Evolutionary conservation across 73 alveolate species (phyloP), one percentile per base, ranked within the genome.

Genomic region (Paramecium sexaurelia): DNA sequence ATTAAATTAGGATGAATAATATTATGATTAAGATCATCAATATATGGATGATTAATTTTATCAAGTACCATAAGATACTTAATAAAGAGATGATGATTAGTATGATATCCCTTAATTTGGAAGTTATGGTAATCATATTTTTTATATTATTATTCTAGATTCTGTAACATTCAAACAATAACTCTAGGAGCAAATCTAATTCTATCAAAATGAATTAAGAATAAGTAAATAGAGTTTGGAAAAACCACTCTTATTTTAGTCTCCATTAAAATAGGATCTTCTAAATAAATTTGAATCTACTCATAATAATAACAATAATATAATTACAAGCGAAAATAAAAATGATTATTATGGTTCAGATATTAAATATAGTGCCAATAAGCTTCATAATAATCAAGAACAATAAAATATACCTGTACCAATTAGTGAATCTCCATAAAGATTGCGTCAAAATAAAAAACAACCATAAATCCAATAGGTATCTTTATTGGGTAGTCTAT

Each of bases 41-140:
- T 29, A 32, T 61, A 61, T 26, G 20, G 27, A 61, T 17, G 29
- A 51, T 51, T 51, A 51, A 51, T 51, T 51, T 5, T 51, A 51
- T 51, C 13, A 51, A 51, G 7, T 20, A n/a, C 67, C 67, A n/a
- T 17, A 51, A 19, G 67, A 51, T 51, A 51, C 67, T 2, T 9
- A 61, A 29, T 29, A 29, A 29, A 61, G 43, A 29, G 83, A 61
- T 61, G 41, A 61, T 29, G 83, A 29, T 61, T 9, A 61, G 11
- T 26, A 61, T 19, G 83, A 61, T 61, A 61, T 61, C 22, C 83
- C 83, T 6, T 61, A 61, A 61, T 61, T 61, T 61, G 83, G 83
- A 61, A 61, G 83, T 29, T 61, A 29, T 61, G 83, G 83, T 61
- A 61, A 61, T 26, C 6, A 0, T 17, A 51, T 51, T 13, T 7